Evolutionary conservation across 176 grass and related monocot genomes (phyloP), one percentile per base, ranked within the genome.

Genomic region (Chloris gayana): DNA sequence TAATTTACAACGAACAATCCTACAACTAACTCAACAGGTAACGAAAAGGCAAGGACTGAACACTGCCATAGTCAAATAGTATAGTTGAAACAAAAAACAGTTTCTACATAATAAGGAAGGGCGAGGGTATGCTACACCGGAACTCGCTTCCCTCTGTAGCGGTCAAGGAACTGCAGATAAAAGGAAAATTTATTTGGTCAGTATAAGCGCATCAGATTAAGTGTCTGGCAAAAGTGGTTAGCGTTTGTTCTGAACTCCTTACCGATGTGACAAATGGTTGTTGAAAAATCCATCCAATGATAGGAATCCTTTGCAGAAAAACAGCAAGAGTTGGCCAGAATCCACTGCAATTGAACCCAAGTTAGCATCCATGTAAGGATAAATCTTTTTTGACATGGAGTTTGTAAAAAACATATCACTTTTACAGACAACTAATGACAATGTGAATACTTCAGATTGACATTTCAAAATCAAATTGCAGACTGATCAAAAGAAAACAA

Each of bases 231-330:
- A 35, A 35, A 35, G 34, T 2, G 34, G 34, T 35, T 35, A 35
- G 34, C 5, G 34, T 35, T 35, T 66, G 45, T 5, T 4, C 9
- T 31, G 18, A 63, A 33, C 25, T 85, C 38, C 87, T 88, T 88
- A 98, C 92, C n/a, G 92, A 95, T 72, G 92, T 98, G 46, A 95
- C 79, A 82, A 93, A 95, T 46, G 95, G 90, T 79, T 98, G 92
- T 79, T 93, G 95, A 62, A 98, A 94, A 56, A 98, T 78, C 95
- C 95, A 95, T 41, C 95, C 95, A 45, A 98, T 76, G 58, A 98
- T 61, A 65, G 95, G 95, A 83, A 98, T 92, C 86, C 86, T 95
- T 63, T 98, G 92, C 74, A 98, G 72, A 86, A 95, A 98, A 73
- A 98, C 95, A 2, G 64, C 86, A 14, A 98, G 88, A 24, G 95